A percentile compares a stretch with the other conserved stretches of the same genome.
These are phyloP conservation scores for Colletotrichum gigasporum DNA, from an alignment of 2,329 filamentous ascomycete genomes.

Conservation along the genomic window DNA sequence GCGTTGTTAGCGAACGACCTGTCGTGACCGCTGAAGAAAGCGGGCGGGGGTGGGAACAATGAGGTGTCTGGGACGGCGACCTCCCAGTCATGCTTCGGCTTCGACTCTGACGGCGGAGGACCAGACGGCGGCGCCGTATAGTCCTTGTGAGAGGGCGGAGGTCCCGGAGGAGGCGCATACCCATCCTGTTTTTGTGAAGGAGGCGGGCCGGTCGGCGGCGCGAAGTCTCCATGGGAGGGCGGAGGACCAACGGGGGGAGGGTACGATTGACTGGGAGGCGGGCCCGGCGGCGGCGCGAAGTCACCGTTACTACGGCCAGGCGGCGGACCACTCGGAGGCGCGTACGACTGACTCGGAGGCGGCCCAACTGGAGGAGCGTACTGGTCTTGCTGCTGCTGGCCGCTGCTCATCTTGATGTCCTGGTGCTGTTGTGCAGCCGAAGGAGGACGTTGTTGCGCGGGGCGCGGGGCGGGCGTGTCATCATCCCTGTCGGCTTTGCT, in stretches of 20 bases:
- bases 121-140: conserved; percentile 49
- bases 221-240: conserved; percentile 39
- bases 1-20: conserved; percentile 76
- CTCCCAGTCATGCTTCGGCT: conserved; percentile 73
- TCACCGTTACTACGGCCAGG: conserved; percentile 31
- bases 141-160: conserved; percentile 38
- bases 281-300: conserved; percentile 44
- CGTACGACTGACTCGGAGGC: conserved; percentile 34
- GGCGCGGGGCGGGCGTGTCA: conserved; percentile 51
- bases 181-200: conserved; percentile 34
- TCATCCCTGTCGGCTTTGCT: conserved; percentile 49
- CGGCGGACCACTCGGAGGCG: conserved; percentile 30
- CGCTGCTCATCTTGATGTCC: conserved; percentile 38
- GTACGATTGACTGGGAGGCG: conserved; percentile 42
- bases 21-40: conserved; percentile 71
- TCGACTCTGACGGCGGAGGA: conserved; percentile 36
- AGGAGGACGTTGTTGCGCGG: conserved; percentile 38
- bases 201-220: conserved; percentile 47
- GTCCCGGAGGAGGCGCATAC: conserved; percentile 41
- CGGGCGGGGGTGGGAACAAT: conserved; percentile 77
- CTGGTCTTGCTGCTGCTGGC: conserved; percentile 32
- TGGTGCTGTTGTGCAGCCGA: conserved; percentile 22
- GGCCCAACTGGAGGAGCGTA: conserved; percentile 38
- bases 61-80: conserved; percentile 76
- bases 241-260: conserved; percentile 42